Evolutionary conservation across 1,139 yeast genomes (phyloP).

Genomic region (Nadsonia commutata): DNA sequence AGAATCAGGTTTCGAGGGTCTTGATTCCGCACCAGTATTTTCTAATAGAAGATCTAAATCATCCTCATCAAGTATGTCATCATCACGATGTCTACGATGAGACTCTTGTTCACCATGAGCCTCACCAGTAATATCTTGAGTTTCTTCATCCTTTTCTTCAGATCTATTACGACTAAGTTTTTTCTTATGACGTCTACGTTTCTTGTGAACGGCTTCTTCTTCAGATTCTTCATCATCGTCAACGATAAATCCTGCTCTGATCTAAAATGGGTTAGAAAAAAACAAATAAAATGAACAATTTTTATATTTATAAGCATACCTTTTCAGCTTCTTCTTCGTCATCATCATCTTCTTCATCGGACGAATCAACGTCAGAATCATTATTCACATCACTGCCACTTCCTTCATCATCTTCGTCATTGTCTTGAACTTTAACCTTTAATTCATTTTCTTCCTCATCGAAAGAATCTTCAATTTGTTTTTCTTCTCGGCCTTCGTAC

Average conservation of each 20-base stretch:
- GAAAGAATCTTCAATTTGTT: conserved; percentile 7
- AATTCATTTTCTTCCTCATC: conserved; percentile 13
- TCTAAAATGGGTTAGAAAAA: conserved; percentile 20
- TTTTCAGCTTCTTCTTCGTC: conserved; percentile 30
- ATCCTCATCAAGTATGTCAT: conserved; percentile 79
- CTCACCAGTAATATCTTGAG: conserved; percentile 7
- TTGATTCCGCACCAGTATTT: conserved; percentile 48
- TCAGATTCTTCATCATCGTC: conserved; percentile 73
- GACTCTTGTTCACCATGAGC: conserved; percentile 7
- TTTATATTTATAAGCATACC: conserved; percentile 11
- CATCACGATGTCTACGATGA: conserved; percentile 20
- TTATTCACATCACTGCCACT: conserved; percentile 10
- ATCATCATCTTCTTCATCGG: conserved; percentile 30
- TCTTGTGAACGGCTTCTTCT: conserved; percentile 25
- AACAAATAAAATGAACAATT: not conserved
- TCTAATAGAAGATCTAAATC: conserved; percentile 86
- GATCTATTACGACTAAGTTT: conserved; percentile 9
- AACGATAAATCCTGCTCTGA: conserved; percentile 86
- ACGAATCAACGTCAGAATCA: conserved; percentile 17
- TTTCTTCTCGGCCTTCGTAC: conserved; percentile 2
- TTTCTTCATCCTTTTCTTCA: conserved; percentile 12
- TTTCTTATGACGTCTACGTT: conserved; percentile 24
- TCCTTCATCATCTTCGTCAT: conserved; percentile 13
- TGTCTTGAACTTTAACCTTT: conserved; percentile 10
- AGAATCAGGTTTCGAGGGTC: not conserved